These are phyloP conservation scores for Aurantiochytrium sp. DNA, from an alignment of 108 stramenopile species.

Conservation along the genomic window DNA sequence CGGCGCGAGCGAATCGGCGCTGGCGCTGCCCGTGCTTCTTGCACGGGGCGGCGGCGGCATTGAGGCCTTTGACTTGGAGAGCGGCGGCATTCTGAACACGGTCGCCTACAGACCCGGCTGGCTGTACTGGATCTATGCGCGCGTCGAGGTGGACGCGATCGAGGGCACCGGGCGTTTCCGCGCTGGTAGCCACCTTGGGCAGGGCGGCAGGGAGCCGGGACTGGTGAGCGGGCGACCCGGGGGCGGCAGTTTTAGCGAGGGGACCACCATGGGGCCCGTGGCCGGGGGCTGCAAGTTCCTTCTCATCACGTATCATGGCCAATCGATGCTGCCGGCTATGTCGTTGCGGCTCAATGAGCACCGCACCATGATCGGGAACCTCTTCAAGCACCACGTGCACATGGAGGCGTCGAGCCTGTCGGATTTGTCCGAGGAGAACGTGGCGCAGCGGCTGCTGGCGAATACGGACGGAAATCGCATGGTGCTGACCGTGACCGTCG, in stretches of 20 bases:
- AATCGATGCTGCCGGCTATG: background rate
- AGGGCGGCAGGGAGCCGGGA: background rate
- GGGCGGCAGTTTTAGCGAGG: too few species aligned
- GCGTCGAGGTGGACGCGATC: conserved; percentile 9
- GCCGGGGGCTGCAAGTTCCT: conserved; percentile 20
- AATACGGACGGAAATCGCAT: background rate
- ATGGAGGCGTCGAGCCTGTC: background rate
- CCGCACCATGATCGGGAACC: background rate
- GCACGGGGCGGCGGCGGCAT: background rate
- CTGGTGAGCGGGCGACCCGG: too few species aligned
- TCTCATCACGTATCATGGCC: background rate
- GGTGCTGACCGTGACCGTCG: background rate
- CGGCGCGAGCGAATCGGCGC: background rate
- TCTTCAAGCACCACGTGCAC: conserved; percentile 14
- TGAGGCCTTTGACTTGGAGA: background rate
- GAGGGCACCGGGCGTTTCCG: conserved; percentile 16
- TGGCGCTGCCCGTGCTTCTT: background rate
- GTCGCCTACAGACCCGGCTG: background rate
- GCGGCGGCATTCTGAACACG: background rate
- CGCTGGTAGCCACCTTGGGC: background rate
- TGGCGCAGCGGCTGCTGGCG: background rate
- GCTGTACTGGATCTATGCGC: conserved; percentile 26
- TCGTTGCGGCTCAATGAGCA: background rate
- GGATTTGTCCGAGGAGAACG: conserved; percentile 2
- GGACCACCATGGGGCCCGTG: background rate